Percentiles rank a stretch among this genome's conserved stretches.
phyloP scores from a whole-genome alignment of 768 basidiomycete genomes.

The Strobilomyces dryophilus region DNA sequence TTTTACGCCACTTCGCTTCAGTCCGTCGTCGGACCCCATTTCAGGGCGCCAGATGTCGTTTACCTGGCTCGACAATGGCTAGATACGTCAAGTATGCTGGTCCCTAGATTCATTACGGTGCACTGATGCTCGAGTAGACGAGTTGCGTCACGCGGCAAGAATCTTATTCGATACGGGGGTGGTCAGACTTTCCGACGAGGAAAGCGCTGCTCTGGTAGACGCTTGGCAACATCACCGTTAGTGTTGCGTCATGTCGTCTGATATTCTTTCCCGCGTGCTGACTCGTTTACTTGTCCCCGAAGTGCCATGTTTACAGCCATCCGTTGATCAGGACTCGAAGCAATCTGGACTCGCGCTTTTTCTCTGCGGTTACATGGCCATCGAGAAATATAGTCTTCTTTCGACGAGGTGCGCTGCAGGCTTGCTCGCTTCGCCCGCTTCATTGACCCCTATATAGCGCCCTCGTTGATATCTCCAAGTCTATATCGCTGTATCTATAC shows the following conservation, averaged over 20 bases:
- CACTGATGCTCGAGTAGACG: slow-evolving; percentile 39
- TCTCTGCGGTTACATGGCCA: slow-evolving; percentile 78
- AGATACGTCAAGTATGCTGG: slow-evolving; percentile 57
- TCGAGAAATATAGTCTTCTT: slow-evolving; percentile 74
- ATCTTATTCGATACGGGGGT: slow-evolving; percentile 76
- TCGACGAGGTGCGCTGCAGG: slow-evolving; percentile 53
- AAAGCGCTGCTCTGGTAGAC: slow-evolving; percentile 55
- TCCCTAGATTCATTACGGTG: not conserved
- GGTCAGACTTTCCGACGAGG: slow-evolving; percentile 61
- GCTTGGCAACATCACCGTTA: slow-evolving; percentile 62
- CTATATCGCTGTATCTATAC: slow-evolving; percentile 72
- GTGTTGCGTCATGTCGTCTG: slow-evolving; percentile 14
- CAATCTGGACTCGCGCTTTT: slow-evolving; percentile 69
- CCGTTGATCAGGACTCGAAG: slow-evolving; percentile 53
- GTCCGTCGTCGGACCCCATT: slow-evolving; percentile 53
- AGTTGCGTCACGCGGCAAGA: slow-evolving; percentile 73
- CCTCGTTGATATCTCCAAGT: slow-evolving; percentile 81
- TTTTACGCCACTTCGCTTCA: slow-evolving; percentile 78
- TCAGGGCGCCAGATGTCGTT: slow-evolving; percentile 64
- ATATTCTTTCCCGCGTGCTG: slow-evolving; percentile 5
- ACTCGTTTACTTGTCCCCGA: slow-evolving; percentile 1
- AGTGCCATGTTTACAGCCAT: slow-evolving; percentile 64
- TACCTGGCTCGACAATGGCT: slow-evolving; percentile 77
- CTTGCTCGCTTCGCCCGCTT: not conserved
- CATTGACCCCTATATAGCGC: slow-evolving; percentile 41